Conservation (phyloP, 805 yeast species). For the Kluyveromyces starmeri region DNA sequence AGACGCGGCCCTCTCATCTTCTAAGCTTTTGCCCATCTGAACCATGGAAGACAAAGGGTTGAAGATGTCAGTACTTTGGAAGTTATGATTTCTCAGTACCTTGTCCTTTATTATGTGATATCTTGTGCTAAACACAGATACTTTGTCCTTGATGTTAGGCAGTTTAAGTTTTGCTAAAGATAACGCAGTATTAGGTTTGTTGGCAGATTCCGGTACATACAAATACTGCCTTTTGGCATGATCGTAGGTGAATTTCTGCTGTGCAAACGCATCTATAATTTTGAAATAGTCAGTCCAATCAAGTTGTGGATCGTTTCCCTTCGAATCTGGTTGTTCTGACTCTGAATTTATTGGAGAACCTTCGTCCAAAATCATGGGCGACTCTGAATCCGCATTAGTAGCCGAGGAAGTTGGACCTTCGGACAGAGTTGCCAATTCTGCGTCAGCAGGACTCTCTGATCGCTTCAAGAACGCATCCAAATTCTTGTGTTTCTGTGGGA, state of each 20-base stretch:
- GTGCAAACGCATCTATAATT: constrained; percentile 53
- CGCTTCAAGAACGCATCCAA: constrained; percentile 12
- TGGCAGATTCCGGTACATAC: constrained; percentile 19
- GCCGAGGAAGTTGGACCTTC: constrained; percentile 3
- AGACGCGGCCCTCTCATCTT: constrained; percentile 9
- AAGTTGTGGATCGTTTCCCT: constrained; percentile 20
- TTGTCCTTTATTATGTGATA: constrained; percentile 61
- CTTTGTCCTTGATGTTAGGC: constrained; percentile 24
- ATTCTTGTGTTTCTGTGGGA: constrained; percentile 7
- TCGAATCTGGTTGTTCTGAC: not conserved
- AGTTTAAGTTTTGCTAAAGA: constrained; percentile 10
- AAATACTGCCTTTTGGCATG: constrained; percentile 52
- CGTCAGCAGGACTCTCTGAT: constrained; percentile 14
- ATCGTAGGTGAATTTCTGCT: constrained; percentile 59
- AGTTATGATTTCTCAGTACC: constrained; percentile 64
- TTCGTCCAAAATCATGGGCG: not conserved
- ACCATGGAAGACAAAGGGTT: constrained; percentile 30
- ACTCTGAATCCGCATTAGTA: not conserved
- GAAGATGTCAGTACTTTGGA: constrained; percentile 36
- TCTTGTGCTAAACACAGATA: constrained; percentile 42
- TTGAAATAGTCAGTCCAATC: constrained; percentile 70
- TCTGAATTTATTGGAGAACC: constrained; percentile 4
- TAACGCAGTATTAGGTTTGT: constrained; percentile 8
- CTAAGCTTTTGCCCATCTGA: constrained; percentile 16
- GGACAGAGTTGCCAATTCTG: constrained; percentile 6